Evolutionary conservation across 805 yeast genomes (phyloP).

Genomic region (Dipodascopsis tothii): DNA sequence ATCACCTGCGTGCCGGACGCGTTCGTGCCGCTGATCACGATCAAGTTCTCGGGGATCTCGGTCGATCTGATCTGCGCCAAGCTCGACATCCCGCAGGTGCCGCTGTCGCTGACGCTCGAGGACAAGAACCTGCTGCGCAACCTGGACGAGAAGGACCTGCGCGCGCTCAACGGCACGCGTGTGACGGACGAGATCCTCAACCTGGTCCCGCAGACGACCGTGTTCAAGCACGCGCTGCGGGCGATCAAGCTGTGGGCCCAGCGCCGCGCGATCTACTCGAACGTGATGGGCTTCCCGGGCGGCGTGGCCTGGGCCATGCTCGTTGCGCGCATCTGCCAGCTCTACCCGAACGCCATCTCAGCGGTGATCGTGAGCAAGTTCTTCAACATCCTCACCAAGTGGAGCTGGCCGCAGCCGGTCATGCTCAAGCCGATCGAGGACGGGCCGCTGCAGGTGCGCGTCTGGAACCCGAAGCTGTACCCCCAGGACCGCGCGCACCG

Average conservation of each 20-base stretch:
- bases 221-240: conserved; percentile 84
- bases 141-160: conserved; percentile 81
- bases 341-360: conserved; percentile 92
- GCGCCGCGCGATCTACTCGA: conserved; percentile 86
- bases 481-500: conserved; percentile 81
- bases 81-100: conserved; percentile 76
- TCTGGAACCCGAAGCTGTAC: conserved; percentile 92
- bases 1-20: conserved; percentile 94
- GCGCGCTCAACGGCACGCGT: conserved; percentile 91
- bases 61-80: conserved; percentile 85
- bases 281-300: conserved; percentile 95
- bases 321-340: conserved; percentile 94
- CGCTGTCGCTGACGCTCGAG: conserved; percentile 61
- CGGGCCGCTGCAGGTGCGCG: conserved; percentile 91
- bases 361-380: conserved; percentile 86
- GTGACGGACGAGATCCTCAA: conserved; percentile 90
- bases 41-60: conserved; percentile 82
- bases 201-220: conserved; percentile 86
- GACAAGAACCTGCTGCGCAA: conserved; percentile 82
- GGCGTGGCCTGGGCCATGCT: conserved; percentile 99
- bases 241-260: conserved; percentile 97
- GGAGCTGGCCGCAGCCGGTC: conserved; percentile 99
- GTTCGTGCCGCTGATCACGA: conserved; percentile 90
- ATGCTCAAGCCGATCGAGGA: conserved; percentile 87
- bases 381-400: conserved; percentile 73